Evolutionary conservation across 1,284 basidiomycete genomes (phyloP).

Genomic region (Leccinum pachyderme): DNA sequence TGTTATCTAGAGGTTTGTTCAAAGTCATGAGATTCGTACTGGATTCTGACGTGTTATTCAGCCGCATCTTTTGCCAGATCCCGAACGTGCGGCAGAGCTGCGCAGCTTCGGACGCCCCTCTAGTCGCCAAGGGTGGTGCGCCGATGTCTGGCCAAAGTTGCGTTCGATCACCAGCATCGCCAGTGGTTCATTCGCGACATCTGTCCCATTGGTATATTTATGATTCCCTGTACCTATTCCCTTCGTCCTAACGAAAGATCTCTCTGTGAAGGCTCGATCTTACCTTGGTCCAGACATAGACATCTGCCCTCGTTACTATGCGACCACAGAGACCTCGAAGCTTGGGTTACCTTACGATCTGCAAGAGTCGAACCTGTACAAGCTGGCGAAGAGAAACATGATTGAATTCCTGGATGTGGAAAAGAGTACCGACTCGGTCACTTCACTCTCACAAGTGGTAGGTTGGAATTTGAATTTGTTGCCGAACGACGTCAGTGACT

Average conservation of each 20-base stretch:
- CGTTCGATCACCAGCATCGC: not conserved
- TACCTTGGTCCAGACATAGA: constrained; percentile 9
- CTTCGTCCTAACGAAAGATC: not conserved
- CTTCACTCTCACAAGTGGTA: constrained; percentile 9
- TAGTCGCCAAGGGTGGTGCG: constrained; percentile 1
- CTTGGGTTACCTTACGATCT: constrained; percentile 10
- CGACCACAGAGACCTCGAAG: constrained; percentile 2
- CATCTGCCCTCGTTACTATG: constrained; percentile 1
- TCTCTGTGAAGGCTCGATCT: constrained; percentile 4
- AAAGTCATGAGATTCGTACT: not conserved
- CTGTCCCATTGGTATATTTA: not conserved
- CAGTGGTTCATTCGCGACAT: not conserved
- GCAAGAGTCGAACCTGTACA: constrained; percentile 10
- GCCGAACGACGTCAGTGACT: not conserved
- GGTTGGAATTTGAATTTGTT: not conserved
- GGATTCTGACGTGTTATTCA: not conserved
- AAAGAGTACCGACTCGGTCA: not conserved
- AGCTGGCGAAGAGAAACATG: not conserved
- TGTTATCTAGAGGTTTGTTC: constrained; percentile 11
- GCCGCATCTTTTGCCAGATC: constrained; percentile 13
- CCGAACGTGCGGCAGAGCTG: constrained; percentile 21
- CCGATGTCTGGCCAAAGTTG: not conserved
- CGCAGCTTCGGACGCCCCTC: constrained; percentile 17
- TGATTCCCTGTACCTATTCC: not conserved
- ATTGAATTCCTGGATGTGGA: constrained; percentile 19